phyloP scores from a whole-genome alignment of 805 yeast genomes.

The Pichia scutulata region DNA sequence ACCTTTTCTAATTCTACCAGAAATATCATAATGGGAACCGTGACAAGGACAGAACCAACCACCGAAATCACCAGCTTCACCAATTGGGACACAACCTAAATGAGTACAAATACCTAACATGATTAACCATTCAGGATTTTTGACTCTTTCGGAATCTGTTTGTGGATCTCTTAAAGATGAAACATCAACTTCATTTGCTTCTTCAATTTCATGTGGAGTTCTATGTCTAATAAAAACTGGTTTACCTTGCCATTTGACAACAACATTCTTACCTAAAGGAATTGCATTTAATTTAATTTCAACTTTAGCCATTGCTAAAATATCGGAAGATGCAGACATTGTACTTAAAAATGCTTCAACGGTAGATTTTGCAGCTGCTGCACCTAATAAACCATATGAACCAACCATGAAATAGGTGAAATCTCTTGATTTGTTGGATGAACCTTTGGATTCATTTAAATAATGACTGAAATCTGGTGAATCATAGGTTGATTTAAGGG shows the following conservation, averaged over 20 bases:
- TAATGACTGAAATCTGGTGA: slow-evolving; percentile 86
- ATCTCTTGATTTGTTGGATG: slow-evolving; percentile 68
- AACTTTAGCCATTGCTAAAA: slow-evolving; percentile 98
- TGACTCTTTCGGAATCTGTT: slow-evolving; percentile 85
- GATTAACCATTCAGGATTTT: slow-evolving; percentile 96
- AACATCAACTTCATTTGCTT: slow-evolving; percentile 82
- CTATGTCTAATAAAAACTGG: slow-evolving; percentile 99
- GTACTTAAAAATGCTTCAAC: slow-evolving; percentile 88
- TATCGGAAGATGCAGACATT: slow-evolving; percentile 98
- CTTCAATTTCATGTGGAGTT: slow-evolving; percentile 85
- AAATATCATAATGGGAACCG: slow-evolving; percentile 99
- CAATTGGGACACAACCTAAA: slow-evolving; percentile 99
- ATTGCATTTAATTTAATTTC: slow-evolving; percentile 90
- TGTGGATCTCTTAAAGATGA: slow-evolving; percentile 87
- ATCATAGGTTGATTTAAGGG: slow-evolving; percentile 69
- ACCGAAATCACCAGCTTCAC: slow-evolving; percentile 99
- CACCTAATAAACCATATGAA: slow-evolving; percentile 79
- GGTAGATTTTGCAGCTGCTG: slow-evolving; percentile 94
- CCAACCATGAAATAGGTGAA: slow-evolving; percentile 97
- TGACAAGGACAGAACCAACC: slow-evolving; percentile 99
- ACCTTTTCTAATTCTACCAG: slow-evolving; percentile 99
- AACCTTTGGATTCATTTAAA: slow-evolving; percentile 60
- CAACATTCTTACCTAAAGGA: slow-evolving; percentile 96
- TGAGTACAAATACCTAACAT: slow-evolving; percentile 99
- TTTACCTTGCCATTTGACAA: slow-evolving; percentile 99